Percentiles rank a stretch among this genome's conserved stretches.
Evolutionary conservation across 2,329 filamentous ascomycete genomes (phyloP).

Genomic region (Colletotrichum endophyticum): DNA sequence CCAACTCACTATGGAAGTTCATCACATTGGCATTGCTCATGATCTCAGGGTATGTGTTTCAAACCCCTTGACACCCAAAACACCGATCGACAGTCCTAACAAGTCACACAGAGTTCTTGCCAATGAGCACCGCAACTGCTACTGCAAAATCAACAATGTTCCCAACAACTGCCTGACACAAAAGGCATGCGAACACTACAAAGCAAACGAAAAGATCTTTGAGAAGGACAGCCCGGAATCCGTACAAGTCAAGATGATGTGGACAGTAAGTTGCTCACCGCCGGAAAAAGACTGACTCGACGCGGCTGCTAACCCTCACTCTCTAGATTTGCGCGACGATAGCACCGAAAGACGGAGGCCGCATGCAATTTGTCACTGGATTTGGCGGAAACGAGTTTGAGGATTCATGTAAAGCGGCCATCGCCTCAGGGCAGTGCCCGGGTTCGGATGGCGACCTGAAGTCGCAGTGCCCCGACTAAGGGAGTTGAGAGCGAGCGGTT

Average conservation of each 20-base stretch:
- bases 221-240: not conserved
- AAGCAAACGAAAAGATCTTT: not conserved
- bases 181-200: slow-evolving; percentile 1
- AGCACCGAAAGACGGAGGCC: not conserved
- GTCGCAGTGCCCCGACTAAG: not conserved
- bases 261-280: not conserved
- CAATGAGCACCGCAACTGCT: not conserved
- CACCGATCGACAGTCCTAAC: not conserved
- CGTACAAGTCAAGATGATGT: not conserved
- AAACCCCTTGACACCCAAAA: not conserved
- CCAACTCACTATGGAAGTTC: not conserved
- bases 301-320: not conserved
- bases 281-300: not conserved
- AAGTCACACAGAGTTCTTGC: not conserved
- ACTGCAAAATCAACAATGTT: not conserved
- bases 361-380: not conserved
- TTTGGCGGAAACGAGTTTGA: slow-evolving; percentile 1
- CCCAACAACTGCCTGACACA: not conserved
- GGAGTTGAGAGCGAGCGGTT: not conserved
- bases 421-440: not conserved
- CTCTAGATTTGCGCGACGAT: not conserved
- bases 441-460: not conserved
- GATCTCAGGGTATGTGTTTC: not conserved
- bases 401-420: not conserved
- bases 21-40: not conserved